Conservation (phyloP, 2,329 filamentous ascomycete genomes). For the Cladophialophora immunda region DNA sequence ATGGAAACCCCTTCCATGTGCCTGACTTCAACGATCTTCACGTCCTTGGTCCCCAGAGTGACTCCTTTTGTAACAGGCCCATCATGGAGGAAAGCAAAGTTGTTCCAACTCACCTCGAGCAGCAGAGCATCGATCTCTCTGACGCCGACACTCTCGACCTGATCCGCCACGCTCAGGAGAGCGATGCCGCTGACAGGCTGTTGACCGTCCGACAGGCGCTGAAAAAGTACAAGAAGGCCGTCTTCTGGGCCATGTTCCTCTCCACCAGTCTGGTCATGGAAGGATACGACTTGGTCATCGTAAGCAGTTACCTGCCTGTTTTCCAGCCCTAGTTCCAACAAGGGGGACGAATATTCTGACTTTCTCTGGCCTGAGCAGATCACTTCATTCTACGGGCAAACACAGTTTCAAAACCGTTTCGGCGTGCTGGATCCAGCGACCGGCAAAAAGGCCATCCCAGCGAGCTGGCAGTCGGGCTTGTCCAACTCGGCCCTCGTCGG, state of each 20-base stretch:
- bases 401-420: conserved; percentile 44
- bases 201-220: conserved; percentile 39
- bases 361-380: conserved; percentile 19
- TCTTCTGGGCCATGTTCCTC: conserved; percentile 41
- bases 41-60: too few species aligned
- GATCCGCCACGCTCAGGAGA: conserved; percentile 30
- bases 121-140: conserved; percentile 1
- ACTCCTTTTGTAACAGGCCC: too few species aligned
- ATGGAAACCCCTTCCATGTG: not conserved
- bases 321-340: not conserved
- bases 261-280: conserved; percentile 43
- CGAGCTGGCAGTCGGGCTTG: conserved; percentile 45
- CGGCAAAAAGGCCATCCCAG: conserved; percentile 41
- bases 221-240: conserved; percentile 41
- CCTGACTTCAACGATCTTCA: not conserved
- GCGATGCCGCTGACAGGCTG: conserved; percentile 37
- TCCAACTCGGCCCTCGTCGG: conserved; percentile 43
- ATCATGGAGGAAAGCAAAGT: conserved; percentile 26
- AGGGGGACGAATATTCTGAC: not conserved
- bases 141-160: conserved; percentile 21
- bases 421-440: conserved; percentile 33
- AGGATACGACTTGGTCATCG: conserved; percentile 41
- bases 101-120: conserved; percentile 16
- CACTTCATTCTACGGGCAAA: conserved; percentile 35
- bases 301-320: conserved; percentile 26